Evolutionary conservation across 805 yeast genomes (phyloP), one percentile per base, ranked within the genome.

Genomic region (Torulaspora maleeae): DNA sequence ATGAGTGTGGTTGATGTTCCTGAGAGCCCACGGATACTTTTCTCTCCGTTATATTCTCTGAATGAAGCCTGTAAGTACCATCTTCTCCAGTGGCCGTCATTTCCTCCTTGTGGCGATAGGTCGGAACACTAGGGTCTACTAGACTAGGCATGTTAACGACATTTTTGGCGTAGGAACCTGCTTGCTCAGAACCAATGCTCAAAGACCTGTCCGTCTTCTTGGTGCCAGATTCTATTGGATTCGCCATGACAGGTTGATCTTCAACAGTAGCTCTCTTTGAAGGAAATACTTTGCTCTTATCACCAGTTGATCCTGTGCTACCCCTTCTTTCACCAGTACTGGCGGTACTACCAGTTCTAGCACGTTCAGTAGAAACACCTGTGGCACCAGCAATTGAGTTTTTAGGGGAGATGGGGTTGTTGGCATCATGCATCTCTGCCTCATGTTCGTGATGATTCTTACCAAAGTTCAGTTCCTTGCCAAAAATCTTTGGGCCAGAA

Each of bases 91-190:
- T 15, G 4, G 30, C 29, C 11, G 35, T 39, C 15, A 11, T n/a
- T 5, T 17, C 30, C 20, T 49, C 51, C 28, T 44, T 51, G n/a
- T 49, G 53, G 4, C 63, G 61, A 27, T 62, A 62, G 1, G 67
- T 62, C 2, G 51, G 48, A 4, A 56, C 55, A 5, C 32, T 42
- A 13, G 65, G 64, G 30, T 62, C 64, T 5, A 62, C 51, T 44
- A 62, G 29, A 44, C 65, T 60, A 25, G 66, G 64, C 24, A 36
- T 38, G 42, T 60, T 55, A 9, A 59, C 62, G 11, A 58, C 52
- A 2, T 44, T 40, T 2, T 36, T 36, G 5, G 63, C 59, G 47
- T 59, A 59, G 8, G 38, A 43, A 12, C 45, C 45, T n/a, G 49
- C 45, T 7, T 41, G 38, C 2, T 36, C 49, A n/a, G 45, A 36